Base-by-base conservation (phyloP, 1,139 yeast species). In the Taphrina communis region DNA sequence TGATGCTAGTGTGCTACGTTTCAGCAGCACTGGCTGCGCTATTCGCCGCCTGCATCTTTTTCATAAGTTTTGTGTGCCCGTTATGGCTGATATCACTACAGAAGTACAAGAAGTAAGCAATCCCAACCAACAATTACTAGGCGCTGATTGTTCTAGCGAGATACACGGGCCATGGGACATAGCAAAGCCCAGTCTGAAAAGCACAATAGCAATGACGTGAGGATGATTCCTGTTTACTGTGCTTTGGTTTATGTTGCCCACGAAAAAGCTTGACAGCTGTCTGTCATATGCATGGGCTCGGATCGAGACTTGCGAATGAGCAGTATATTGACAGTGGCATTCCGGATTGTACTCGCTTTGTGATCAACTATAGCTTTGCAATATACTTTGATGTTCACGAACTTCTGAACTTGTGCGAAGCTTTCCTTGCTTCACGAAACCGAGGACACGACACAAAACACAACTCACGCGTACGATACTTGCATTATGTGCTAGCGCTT, bases 111-210 rank as follows among this genome's bases (percentile, higher is more conserved):
- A 90, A 90, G 75, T 73, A 57, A 41, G 73, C n/a, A 65, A 14
- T 19, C 42, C 58, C 58, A 14, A 42, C 35, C 35, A 9, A n/a
- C 25, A 8, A 6, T 50, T 8, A 46, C 19, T 31, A n/a, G 11
- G n/a, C 19, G 14, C 6, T 39, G 42, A 39, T 42, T 7, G 7
- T 12, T 58, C 6, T 50, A 73, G 75, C 76, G 97, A 90, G 76
- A 81, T 91, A 69, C 93, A 89, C 77, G 97, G 97, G 0, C 97
- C 97, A 0, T 91, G 97, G 97, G 97, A 91, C 77, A 87, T 89
- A 0, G 97, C 96, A 12, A 86, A 84, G 74, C 97, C 97, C 8
- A 53, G 58, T 38, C 42, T 53, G 7, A 53, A 53, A 17, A 53
- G 42, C 44, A 36, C 58, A n/a, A n/a, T 46, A 46, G 52, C 52